Base-by-base conservation (phyloP, 2,329 filamentous ascomycete genomes). In the Fusarium buxicola region DNA sequence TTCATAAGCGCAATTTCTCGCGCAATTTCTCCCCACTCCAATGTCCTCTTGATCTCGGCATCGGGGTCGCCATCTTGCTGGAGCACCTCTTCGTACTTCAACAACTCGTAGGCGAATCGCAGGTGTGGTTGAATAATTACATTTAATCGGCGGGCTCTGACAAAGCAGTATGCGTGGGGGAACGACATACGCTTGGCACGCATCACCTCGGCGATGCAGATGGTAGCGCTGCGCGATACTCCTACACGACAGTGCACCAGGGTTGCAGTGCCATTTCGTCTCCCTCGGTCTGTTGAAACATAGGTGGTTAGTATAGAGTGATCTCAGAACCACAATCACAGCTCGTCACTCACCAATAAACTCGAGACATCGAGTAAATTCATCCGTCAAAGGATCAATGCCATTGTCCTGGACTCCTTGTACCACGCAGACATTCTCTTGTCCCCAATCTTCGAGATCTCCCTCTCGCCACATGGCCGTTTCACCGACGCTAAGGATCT, bases 121-220 rank as follows among this genome's bases (percentile, higher is more conserved):
- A 99, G 83, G 79, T 99, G 94, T 11, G 95, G 95, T 75, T 99
- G 95, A 64, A 99, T 98, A 64, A 99, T 99, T 48, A 99, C 95
- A 73, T 99, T 99, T 43, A 99, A 82, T 59, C 95, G 85, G 49
- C 95, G 86, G 16, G 95, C 95, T 28, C 95, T 89, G 32, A 99
- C 95, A 75, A 94, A 98, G 76, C 95, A 98, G 77, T 99, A 99
- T 57, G 95, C 95, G 52, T 92, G 86, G 11, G 95, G 93, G 69
- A 98, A 94, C 1, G 92, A 95, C 65, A 97, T 79, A 18, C 87
- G 83, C 69, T 92, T 77, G 24, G 89, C 83, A 31, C 89, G 88
- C 95, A 99, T 99, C 31, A 98, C 92, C 76, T 98, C 94, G n/a
- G 95, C 95, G 71, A 99, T 99, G 75, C 95, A 98, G 60, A 99